Base-by-base conservation (phyloP, 2,329 filamentous ascomycete genomes). In the Thermomyces lanuginosus region DNA sequence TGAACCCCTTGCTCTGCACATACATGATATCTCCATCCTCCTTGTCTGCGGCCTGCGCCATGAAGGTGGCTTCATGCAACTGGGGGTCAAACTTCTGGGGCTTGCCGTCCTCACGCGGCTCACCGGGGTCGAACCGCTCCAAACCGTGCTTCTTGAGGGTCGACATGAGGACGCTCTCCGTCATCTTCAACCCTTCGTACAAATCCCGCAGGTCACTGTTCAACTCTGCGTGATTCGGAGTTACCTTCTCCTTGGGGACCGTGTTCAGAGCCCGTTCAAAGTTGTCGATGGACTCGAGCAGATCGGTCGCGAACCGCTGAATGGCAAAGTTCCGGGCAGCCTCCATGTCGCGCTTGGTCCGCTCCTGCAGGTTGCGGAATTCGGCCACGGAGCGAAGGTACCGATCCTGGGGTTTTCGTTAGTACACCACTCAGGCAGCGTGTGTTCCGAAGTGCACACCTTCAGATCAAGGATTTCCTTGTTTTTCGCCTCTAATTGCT, bases 341-440 rank as follows among this genome's bases (percentile, higher is more conserved):
- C 56, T 89, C 80, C 52, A 91, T 76, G 42, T 98, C 89, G 48
- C 89, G 82, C 53, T 76, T 70, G 22, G 82, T 92, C 48, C 89
- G 81, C 48, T 93, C 82, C 63, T 95, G 86, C 27, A 98, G 78
- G 61, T 95, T 98, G 52, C 82, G 82, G 70, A 91, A 95, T 46
- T 98, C 89, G 58, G 89, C 89, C 38, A 95, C 74, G 29, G 79
- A 78, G 51, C 89, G 86, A 37, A 93, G 70, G 58, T 83, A 91
- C 63, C 83, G 89, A 60, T 95, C 89, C 89, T 95, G 25, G n/a
- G n/a, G n/a, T n/a, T n/a, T n/a, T n/a, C n/a, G n/a, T n/a, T n/a
- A n/a, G n/a, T 13, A 18, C 3, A 11, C 14, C 18, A 8, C 6
- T 14, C 7, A 16, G 8, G n/a, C 14, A 24, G 14, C 18, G 25